Percentiles rank a stretch among this genome's conserved stretches.
These are phyloP conservation scores for Flaveria bidentis DNA, from an alignment of 129 eudicot genomes.

Conservation along the genomic window DNA sequence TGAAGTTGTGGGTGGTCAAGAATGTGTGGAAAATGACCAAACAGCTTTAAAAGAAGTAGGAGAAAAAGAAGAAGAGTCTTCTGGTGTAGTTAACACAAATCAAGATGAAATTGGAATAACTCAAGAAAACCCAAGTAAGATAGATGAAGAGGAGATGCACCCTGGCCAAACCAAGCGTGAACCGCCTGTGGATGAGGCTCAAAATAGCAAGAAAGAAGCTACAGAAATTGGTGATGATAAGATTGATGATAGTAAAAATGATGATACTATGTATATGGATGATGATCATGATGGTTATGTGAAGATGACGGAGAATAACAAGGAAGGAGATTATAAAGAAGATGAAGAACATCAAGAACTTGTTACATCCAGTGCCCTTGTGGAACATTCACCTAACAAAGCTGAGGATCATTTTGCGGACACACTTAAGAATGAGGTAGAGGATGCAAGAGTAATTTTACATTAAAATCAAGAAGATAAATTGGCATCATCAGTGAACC, in stretches of 20 bases:
- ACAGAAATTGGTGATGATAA: slow-evolving; percentile 15
- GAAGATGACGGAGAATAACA: slow-evolving; percentile 35
- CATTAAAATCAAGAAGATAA: slow-evolving; percentile 6
- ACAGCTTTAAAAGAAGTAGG: slow-evolving; percentile 29
- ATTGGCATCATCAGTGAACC: slow-evolving; percentile 11
- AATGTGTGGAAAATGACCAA: slow-evolving; percentile 17
- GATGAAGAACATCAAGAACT: slow-evolving; percentile 41
- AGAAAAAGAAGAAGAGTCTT: slow-evolving; percentile 28
- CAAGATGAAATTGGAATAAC: slow-evolving; percentile 21
- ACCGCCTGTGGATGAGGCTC: slow-evolving; percentile 33
- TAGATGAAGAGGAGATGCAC: slow-evolving; percentile 27
- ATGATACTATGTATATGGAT: slow-evolving; percentile 4
- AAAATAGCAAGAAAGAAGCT: slow-evolving; percentile 22
- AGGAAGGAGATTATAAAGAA: slow-evolving; percentile 24
- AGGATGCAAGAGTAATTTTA: slow-evolving; percentile 42
- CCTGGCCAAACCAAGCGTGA: slow-evolving; percentile 25
- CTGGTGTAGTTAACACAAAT: slow-evolving; percentile 21
- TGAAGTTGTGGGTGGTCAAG: slow-evolving; percentile 32
- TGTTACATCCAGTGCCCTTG: slow-evolving; percentile 35
- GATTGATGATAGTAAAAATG: slow-evolving; percentile 19
- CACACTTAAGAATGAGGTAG: slow-evolving; percentile 34
- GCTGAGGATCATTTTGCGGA: slow-evolving; percentile 39
- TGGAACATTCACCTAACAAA: slow-evolving; percentile 37
- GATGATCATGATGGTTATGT: slow-evolving; percentile 19
- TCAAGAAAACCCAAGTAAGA: slow-evolving; percentile 24